Percentiles rank a stretch among this genome's conserved stretches.
Evolutionary conservation across 495 filamentous ascomycete species (phyloP).

Genomic region (Geoglossum glabrum): DNA sequence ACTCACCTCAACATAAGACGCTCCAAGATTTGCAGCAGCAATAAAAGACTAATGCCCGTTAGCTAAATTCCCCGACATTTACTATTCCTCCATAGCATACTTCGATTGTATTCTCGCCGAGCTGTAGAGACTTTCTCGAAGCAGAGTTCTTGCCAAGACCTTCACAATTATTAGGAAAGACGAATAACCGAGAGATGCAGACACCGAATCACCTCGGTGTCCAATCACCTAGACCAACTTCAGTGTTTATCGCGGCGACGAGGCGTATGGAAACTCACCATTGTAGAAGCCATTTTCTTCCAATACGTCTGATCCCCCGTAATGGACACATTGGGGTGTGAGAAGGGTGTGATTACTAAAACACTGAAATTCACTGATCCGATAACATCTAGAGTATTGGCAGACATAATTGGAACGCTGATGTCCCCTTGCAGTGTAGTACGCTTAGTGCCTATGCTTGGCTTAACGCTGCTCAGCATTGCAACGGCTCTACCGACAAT

Average conservation of each 20-base stretch:
- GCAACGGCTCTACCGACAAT: slow-evolving; percentile 87
- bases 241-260: background rate
- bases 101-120: slow-evolving; percentile 86
- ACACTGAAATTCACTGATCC: slow-evolving; percentile 94
- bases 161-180: slow-evolving; percentile 7
- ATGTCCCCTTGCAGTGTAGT: slow-evolving; percentile 86
- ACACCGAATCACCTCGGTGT: slow-evolving; percentile 38
- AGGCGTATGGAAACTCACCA: slow-evolving; percentile 22
- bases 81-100: slow-evolving; percentile 6
- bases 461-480: slow-evolving; percentile 66
- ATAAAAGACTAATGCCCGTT: slow-evolving; percentile 53
- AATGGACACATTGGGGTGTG: slow-evolving; percentile 80
- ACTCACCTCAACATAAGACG: slow-evolving; percentile 56
- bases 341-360: slow-evolving; percentile 81
- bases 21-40: slow-evolving; percentile 81
- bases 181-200: background rate
- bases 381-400: slow-evolving; percentile 68
- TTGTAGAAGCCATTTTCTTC: slow-evolving; percentile 63
- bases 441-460: slow-evolving; percentile 54
- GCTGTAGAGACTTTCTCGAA: slow-evolving; percentile 63
- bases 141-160: slow-evolving; percentile 79
- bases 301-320: slow-evolving; percentile 85
- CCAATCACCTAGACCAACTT: slow-evolving; percentile 39
- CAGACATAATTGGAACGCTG: slow-evolving; percentile 73
- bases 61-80: background rate